Evolutionary conservation across 257 asterid genomes (phyloP), one percentile per base, ranked within the genome.

Genomic region (Plectranthus barbatus): DNA sequence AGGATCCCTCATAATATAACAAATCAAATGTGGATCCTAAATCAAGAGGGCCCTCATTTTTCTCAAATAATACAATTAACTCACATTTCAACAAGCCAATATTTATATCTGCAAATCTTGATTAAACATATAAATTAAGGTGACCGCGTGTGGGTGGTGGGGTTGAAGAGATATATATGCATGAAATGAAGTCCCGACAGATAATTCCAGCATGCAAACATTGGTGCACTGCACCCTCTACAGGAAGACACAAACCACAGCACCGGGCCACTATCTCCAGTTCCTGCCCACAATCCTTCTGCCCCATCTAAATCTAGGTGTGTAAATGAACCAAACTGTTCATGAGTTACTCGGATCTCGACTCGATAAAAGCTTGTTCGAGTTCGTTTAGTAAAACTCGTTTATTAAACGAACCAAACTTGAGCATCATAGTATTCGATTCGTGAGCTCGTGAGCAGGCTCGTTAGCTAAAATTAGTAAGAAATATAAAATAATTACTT

Each of bases 211-310:
- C 75, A 62, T 71, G 70, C 66, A 37, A 37, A 72, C 62, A 59
- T 49, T 54, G 13, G 24, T 50, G 13, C 53, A 7, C 6, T 8
- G 29, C 68, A 72, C 72, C 4, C 54, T 7, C 34, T 1, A 20
- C 61, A 44, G 21, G 46, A 36, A 60, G 24, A 46, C 53, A 14
- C 24, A 42, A 54, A 14, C 53, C 60, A 53, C 31, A 64, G 33
- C 37, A 59, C 14, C 51, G 62, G 80, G 60, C 80, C 76, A 70
- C 68, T 24, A 21, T 49, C 55, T 69, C 33, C 55, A 9, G 67
- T 23, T 74, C 46, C 48, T 66, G 40, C 48, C 19, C 66, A 24
- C 44, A 39, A 39, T 3, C 44, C 44, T 39, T 8, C 4, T 39
- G 4, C 1, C n/a, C 44, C 44, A 39, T 39, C 44, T 5, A 39